Conservation (phyloP, 495 filamentous ascomycete species). For the Polyplosphaeria fusca region DNA sequence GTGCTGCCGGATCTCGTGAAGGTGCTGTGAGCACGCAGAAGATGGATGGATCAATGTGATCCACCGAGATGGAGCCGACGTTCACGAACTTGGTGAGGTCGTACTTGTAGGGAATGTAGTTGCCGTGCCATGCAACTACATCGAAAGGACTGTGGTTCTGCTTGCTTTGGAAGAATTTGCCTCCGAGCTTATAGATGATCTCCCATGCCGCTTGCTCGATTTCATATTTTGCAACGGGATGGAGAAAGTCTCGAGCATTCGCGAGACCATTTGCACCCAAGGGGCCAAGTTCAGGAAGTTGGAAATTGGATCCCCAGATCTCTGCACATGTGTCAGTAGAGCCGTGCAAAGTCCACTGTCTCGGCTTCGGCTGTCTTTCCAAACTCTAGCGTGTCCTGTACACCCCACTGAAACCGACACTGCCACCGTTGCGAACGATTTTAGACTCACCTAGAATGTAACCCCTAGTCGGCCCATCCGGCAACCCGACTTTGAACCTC, state of each 20-base stretch:
- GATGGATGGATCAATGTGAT: slow-evolving; percentile 54
- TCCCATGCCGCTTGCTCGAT: slow-evolving; percentile 46
- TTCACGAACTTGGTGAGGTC: slow-evolving; percentile 53
- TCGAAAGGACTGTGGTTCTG: slow-evolving; percentile 54
- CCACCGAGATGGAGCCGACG: slow-evolving; percentile 50
- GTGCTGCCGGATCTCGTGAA: slow-evolving; percentile 44
- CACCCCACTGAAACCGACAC: too few relatives aligned
- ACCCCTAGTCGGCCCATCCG: slow-evolving; percentile 48
- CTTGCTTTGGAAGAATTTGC: slow-evolving; percentile 49
- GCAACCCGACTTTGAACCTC: slow-evolving; percentile 48
- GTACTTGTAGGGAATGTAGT: slow-evolving; percentile 48
- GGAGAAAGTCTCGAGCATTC: slow-evolving; percentile 51
- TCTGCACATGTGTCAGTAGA: slow-evolving; percentile 36
- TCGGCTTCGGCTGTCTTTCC: neutral
- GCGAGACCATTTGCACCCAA: slow-evolving; percentile 53
- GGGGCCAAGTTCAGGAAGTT: slow-evolving; percentile 52
- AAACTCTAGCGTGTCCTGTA: too few relatives aligned
- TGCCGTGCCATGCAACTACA: slow-evolving; percentile 54
- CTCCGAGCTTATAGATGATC: slow-evolving; percentile 52
- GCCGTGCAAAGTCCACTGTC: neutral
- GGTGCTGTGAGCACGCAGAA: slow-evolving; percentile 52
- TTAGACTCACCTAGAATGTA: slow-evolving; percentile 42
- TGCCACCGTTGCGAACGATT: too few relatives aligned
- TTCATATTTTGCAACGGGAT: slow-evolving; percentile 46
- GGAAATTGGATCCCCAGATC: slow-evolving; percentile 49